These are phyloP conservation scores for Oryza meyeriana DNA, from an alignment of 176 grass and related monocot genomes.

Conservation along the genomic window DNA sequence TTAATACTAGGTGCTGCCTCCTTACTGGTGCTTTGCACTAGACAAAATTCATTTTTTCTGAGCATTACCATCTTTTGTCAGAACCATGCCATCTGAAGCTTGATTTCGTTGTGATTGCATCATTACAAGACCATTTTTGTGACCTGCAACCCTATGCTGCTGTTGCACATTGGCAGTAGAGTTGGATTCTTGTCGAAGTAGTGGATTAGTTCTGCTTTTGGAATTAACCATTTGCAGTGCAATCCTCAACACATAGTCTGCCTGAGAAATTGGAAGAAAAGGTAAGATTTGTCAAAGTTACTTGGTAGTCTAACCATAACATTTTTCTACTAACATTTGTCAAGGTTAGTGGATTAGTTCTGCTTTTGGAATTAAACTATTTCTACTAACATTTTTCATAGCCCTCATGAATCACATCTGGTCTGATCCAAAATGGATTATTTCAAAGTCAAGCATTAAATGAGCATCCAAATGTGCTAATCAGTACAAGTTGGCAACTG, in stretches of 20 bases:
- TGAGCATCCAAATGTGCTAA: too few species aligned
- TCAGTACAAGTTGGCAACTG: too few species aligned
- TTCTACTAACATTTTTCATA: too few species aligned
- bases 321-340: too few species aligned
- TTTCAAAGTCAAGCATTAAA: neutral
- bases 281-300: neutral
- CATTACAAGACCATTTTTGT: neutral
- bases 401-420: neutral
- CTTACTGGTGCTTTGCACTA: too few species aligned
- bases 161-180: neutral
- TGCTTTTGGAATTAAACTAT: too few species aligned
- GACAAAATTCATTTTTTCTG: neutral
- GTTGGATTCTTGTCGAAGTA: neutral
- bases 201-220: neutral
- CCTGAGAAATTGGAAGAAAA: neutral
- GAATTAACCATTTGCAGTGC: neutral
- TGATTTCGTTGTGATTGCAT: neutral
- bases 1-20: too few species aligned
- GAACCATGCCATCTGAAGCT: neutral
- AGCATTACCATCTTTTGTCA: neutral
- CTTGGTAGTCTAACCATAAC: too few species aligned
- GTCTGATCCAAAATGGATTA: neutral
- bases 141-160: neutral
- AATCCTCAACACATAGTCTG: neutral
- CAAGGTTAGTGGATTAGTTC: too few species aligned